Evolutionary conservation across 1,139 yeast genomes (phyloP).

Genomic region (Magnusiomyces paraingens): DNA sequence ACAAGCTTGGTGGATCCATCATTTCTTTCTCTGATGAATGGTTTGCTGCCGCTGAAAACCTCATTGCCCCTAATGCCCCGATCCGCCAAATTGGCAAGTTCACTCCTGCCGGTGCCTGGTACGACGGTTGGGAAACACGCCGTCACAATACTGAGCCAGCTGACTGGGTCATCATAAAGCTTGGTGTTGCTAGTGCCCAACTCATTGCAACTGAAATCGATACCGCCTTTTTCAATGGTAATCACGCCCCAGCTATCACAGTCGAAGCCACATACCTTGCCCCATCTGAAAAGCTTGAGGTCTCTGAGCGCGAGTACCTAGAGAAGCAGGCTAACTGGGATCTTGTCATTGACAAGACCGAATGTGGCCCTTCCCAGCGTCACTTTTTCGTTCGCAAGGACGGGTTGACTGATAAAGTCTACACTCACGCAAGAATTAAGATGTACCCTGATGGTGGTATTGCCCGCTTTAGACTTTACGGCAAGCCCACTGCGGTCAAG

Average conservation of each 20-base stretch:
- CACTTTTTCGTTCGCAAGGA: conserved; percentile 66
- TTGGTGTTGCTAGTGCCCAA: conserved; percentile 79
- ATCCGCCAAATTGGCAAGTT: conserved; percentile 74
- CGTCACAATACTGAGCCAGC: conserved; percentile 79
- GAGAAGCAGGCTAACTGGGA: conserved; percentile 51
- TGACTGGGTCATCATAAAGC: conserved; percentile 76
- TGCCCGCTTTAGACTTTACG: conserved; percentile 87
- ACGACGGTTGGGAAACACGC: conserved; percentile 97
- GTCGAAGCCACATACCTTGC: conserved; percentile 61
- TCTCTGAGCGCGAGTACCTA: conserved; percentile 29
- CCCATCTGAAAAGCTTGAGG: conserved; percentile 12
- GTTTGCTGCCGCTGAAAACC: conserved; percentile 91
- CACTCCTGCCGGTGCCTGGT: conserved; percentile 89
- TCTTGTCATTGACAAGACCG: conserved; percentile 55
- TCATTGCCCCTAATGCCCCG: conserved; percentile 74
- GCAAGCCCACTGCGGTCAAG: conserved; percentile 63
- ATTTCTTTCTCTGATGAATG: conserved; percentile 75
- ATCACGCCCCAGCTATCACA: conserved; percentile 84
- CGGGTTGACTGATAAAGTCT: conserved; percentile 48
- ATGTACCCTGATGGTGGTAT: conserved; percentile 98
- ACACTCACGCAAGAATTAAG: conserved; percentile 73
- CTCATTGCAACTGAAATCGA: conserved; percentile 82
- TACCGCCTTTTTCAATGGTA: conserved; percentile 89
- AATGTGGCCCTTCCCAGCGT: conserved; percentile 83
- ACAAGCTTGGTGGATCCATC: conserved; percentile 72